These are phyloP conservation scores for Avena sativa DNA, from an alignment of 176 grass and related monocot species.

Conservation along the genomic window DNA sequence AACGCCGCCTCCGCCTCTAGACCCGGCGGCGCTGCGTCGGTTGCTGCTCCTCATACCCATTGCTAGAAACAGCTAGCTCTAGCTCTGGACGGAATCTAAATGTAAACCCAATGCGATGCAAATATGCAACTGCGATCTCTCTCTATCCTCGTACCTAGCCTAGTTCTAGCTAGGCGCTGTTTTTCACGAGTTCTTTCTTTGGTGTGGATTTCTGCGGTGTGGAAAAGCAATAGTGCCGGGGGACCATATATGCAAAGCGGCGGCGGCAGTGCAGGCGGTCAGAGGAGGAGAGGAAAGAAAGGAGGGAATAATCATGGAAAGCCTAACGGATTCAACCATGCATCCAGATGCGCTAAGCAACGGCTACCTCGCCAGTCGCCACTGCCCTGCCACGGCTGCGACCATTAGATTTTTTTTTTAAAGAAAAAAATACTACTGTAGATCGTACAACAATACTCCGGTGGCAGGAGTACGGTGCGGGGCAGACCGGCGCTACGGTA, in stretches of 20 bases:
- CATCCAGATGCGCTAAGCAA: slow-evolving; percentile 56
- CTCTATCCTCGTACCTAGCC: slow-evolving; percentile 36
- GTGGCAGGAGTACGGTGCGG: slow-evolving; percentile 23
- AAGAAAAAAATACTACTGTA: not conserved
- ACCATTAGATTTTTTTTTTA: not conserved
- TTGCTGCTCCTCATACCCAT: slow-evolving; percentile 33
- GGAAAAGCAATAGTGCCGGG: slow-evolving; percentile 27
- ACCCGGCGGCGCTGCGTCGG: not conserved
- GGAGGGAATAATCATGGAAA: slow-evolving; percentile 55
- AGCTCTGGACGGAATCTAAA: slow-evolving; percentile 10
- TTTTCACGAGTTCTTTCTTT: slow-evolving; percentile 17
- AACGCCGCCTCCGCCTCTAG: not conserved
- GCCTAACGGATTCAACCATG: slow-evolving; percentile 8
- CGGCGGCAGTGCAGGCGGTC: not conserved
- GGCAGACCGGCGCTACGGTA: not conserved
- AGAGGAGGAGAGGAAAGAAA: slow-evolving; percentile 21
- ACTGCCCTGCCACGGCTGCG: not conserved
- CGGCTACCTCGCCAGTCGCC: slow-evolving; percentile 46
- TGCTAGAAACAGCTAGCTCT: slow-evolving; percentile 18
- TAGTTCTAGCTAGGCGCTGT: slow-evolving; percentile 16
- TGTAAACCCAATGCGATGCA: not conserved
- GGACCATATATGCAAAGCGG: slow-evolving; percentile 47
- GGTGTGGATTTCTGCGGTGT: slow-evolving; percentile 33
- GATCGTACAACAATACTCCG: not conserved
- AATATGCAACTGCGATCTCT: not conserved